These are phyloP conservation scores for Pyricularia sp. DNA, from an alignment of 2,329 filamentous ascomycete species.

Conservation along the genomic window DNA sequence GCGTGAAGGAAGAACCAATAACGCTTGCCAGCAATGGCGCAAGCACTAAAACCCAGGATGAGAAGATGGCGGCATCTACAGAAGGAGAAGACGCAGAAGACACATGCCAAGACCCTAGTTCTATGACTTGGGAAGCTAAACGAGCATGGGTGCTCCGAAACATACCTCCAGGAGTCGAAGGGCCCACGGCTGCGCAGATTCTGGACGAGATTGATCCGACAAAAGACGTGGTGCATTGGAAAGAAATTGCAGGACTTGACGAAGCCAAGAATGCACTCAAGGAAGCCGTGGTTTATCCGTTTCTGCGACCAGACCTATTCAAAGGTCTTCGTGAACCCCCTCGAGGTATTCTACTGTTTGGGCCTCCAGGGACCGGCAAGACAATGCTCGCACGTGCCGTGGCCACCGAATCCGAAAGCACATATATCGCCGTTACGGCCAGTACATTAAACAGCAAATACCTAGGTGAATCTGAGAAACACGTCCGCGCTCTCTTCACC, in stretches of 20 bases:
- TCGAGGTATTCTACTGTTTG: slow-evolving; percentile 88
- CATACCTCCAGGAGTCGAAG: slow-evolving; percentile 71
- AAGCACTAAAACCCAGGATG: neutral
- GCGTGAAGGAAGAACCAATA: neutral
- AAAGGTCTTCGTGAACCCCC: slow-evolving; percentile 91
- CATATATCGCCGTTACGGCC: slow-evolving; percentile 94
- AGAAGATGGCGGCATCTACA: neutral
- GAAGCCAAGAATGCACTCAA: slow-evolving; percentile 83
- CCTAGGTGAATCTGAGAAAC: slow-evolving; percentile 89
- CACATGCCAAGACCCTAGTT: slow-evolving; percentile 24
- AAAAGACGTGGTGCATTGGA: slow-evolving; percentile 90
- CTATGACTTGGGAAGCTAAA: slow-evolving; percentile 41
- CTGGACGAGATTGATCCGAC: slow-evolving; percentile 91
- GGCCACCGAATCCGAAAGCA: slow-evolving; percentile 85
- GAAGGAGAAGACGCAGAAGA: slow-evolving; percentile 13
- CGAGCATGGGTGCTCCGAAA: slow-evolving; percentile 58
- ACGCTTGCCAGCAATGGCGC: neutral
- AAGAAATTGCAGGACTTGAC: slow-evolving; percentile 82
- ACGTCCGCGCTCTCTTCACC: slow-evolving; percentile 81
- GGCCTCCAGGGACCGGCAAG: slow-evolving; percentile 94
- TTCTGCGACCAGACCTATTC: slow-evolving; percentile 87
- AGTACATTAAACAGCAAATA: slow-evolving; percentile 93
- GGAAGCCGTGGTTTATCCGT: slow-evolving; percentile 94
- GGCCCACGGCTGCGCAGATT: slow-evolving; percentile 74
- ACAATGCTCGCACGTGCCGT: slow-evolving; percentile 95